Conservation (phyloP, 2,329 filamentous ascomycete species). For the Colletotrichum sp. region DNA sequence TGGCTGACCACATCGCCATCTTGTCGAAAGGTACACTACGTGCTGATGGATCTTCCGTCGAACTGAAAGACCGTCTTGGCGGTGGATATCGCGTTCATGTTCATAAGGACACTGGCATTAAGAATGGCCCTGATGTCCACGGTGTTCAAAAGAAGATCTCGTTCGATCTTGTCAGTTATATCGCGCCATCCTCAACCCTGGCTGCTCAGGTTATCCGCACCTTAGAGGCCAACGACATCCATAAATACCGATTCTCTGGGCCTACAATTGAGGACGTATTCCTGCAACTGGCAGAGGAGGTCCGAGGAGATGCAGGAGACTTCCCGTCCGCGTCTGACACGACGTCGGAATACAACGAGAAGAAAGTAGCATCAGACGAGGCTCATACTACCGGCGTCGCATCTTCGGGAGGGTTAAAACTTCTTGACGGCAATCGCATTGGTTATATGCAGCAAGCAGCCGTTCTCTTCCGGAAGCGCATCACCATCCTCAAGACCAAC, state of each 20-base stretch:
- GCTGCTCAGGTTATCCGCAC: constrained; percentile 74
- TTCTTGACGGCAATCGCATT: constrained; percentile 73
- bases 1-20: constrained; percentile 88
- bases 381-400: neutral
- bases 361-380: constrained; percentile 25
- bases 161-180: constrained; percentile 77
- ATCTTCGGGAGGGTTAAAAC: constrained; percentile 46
- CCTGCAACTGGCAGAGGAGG: constrained; percentile 82
- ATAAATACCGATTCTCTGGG: constrained; percentile 83
- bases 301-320: constrained; percentile 47
- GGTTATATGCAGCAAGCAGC: constrained; percentile 72
- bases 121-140: constrained; percentile 54
- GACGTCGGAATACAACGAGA: constrained; percentile 24
- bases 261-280: constrained; percentile 96
- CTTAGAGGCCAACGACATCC: constrained; percentile 70
- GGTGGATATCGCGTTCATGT: constrained; percentile 86
- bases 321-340: neutral
- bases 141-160: constrained; percentile 62
- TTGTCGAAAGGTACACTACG: constrained; percentile 84
- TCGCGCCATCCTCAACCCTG: constrained; percentile 70
- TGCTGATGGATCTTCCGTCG: constrained; percentile 83
- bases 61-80: constrained; percentile 81
- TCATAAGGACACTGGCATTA: constrained; percentile 59
- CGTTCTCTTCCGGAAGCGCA: constrained; percentile 79
- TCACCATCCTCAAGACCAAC: constrained; percentile 79